Evolutionary conservation across 164 flowering plant species (phyloP).

Genomic region (Umbellularia californica): DNA sequence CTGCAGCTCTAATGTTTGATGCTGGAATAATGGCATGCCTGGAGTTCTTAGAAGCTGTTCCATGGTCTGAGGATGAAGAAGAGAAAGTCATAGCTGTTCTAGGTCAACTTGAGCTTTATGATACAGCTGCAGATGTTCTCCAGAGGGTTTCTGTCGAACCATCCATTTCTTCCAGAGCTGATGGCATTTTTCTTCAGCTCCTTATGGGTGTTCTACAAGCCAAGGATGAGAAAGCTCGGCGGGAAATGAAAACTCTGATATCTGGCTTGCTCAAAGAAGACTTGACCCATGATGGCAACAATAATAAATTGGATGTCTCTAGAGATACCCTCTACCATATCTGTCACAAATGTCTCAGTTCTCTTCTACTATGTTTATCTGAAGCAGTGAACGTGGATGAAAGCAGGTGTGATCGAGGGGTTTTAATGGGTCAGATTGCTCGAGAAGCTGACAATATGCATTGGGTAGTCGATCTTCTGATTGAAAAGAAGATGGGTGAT

Average conservation of each 20-base stretch:
- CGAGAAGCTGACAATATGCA: slow-evolving; percentile 83
- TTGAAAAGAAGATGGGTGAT: slow-evolving; percentile 61
- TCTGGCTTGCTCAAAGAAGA: slow-evolving; percentile 65
- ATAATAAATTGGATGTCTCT: slow-evolving; percentile 44
- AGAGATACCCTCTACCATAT: slow-evolving; percentile 58
- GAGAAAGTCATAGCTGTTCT: slow-evolving; percentile 55
- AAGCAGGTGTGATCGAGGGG: slow-evolving; percentile 45
- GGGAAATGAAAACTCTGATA: slow-evolving; percentile 73
- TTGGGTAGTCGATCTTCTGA: slow-evolving; percentile 79
- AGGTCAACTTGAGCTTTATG: slow-evolving; percentile 49
- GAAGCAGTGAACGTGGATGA: slow-evolving; percentile 56
- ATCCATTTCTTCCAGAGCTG: slow-evolving; percentile 44
- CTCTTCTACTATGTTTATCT: slow-evolving; percentile 60
- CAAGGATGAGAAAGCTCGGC: slow-evolving; percentile 81
- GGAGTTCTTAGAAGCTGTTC: slow-evolving; percentile 80
- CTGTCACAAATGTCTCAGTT: slow-evolving; percentile 68
- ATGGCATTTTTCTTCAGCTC: slow-evolving; percentile 51
- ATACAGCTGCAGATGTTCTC: slow-evolving; percentile 40
- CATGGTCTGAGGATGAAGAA: slow-evolving; percentile 91
- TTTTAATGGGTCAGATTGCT: slow-evolving; percentile 67
- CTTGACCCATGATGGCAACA: slow-evolving; percentile 9
- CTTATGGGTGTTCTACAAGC: slow-evolving; percentile 60
- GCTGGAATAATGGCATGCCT: slow-evolving; percentile 65
- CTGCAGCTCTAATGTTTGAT: slow-evolving; percentile 66
- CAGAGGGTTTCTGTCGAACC: slow-evolving; percentile 62